Evolutionary conservation across 208 protist genomes (phyloP).

Genomic region (Herpetomonas samuelpessoai): DNA sequence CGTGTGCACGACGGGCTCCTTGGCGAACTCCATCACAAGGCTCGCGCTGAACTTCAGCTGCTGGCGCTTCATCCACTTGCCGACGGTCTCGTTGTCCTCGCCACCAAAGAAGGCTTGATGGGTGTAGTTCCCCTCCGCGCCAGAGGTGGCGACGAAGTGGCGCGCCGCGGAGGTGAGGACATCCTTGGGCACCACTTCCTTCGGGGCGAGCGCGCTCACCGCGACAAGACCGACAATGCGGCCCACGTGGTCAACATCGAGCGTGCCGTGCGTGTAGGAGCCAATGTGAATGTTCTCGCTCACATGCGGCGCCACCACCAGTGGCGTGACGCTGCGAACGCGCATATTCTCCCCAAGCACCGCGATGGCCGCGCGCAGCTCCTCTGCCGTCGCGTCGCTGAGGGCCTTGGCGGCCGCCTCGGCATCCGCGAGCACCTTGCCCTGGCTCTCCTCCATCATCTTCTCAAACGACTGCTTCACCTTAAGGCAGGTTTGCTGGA

Average conservation of each 20-base stretch:
- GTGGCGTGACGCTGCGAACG: conserved; percentile 50
- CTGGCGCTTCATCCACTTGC: conserved; percentile 82
- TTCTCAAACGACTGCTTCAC: conserved; percentile 28
- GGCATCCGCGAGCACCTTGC: conserved; percentile 41
- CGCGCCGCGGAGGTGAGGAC: conserved; percentile 60
- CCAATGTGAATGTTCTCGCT: conserved; percentile 62
- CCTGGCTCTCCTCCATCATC: conserved; percentile 48
- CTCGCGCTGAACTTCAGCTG: conserved; percentile 69
- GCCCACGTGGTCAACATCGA: conserved; percentile 55
- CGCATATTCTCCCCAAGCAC: conserved; percentile 86
- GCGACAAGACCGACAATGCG: conserved; percentile 78
- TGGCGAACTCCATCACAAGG: conserved; percentile 84
- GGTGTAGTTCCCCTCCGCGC: conserved; percentile 68
- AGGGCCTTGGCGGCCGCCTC: conserved; percentile 46
- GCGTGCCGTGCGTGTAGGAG: conserved; percentile 70
- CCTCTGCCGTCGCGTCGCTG: conserved; percentile 26
- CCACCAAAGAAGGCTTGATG: conserved; percentile 84
- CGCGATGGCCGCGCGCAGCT: conserved; percentile 55
- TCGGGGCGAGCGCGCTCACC: conserved; percentile 31
- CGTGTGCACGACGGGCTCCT: conserved; percentile 78
- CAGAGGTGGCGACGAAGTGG: conserved; percentile 81
- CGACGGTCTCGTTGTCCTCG: conserved; percentile 60
- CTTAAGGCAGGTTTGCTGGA: conserved; percentile 45
- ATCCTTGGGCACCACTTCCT: conserved; percentile 28
- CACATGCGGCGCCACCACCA: conserved; percentile 42